These are phyloP conservation scores for Ciborinia camelliae DNA, from an alignment of 2,329 filamentous ascomycete species.

Conservation along the genomic window DNA sequence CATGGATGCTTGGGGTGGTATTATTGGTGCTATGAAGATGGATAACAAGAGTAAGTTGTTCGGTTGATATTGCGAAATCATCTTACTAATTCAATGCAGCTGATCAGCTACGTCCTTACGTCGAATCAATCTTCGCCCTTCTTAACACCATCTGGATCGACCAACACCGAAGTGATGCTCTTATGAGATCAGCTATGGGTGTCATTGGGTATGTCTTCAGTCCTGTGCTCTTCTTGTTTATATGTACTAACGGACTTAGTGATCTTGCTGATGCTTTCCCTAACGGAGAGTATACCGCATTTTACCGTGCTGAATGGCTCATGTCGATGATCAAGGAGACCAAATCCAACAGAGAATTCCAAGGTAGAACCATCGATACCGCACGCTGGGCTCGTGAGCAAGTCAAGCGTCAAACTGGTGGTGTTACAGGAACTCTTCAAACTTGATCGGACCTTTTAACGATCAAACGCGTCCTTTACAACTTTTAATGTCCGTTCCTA, in stretches of 20 bases:
- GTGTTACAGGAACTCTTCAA: constrained; percentile 39
- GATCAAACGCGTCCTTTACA: constrained; percentile 25
- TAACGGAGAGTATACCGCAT: constrained; percentile 76
- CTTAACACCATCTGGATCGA: constrained; percentile 78
- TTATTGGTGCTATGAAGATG: constrained; percentile 88
- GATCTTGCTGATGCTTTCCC: constrained; percentile 94
- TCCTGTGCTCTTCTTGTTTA: background rate
- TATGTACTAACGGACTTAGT: constrained; percentile 46
- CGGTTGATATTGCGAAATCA: background rate
- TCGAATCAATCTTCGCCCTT: constrained; percentile 82
- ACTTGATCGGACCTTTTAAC: constrained; percentile 31
- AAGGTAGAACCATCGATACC: constrained; percentile 81
- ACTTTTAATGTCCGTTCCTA: constrained; percentile 30
- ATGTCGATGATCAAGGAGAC: constrained; percentile 88
- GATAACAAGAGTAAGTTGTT: constrained; percentile 66
- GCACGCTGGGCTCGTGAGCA: constrained; percentile 97
- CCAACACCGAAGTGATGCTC: constrained; percentile 81
- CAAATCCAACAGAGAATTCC: constrained; percentile 82
- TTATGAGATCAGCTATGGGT: constrained; percentile 94
- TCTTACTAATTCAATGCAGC: constrained; percentile 48
- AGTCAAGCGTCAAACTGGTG: constrained; percentile 82
- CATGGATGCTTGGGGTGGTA: constrained; percentile 98
- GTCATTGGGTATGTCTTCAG: constrained; percentile 75
- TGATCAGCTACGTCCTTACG: constrained; percentile 68
- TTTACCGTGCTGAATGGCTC: constrained; percentile 90